Percentiles rank a stretch among this genome's conserved stretches.
Evolutionary conservation across 148 eudicot genomes (phyloP).

Genomic region (Rhododendron ovatum): DNA sequence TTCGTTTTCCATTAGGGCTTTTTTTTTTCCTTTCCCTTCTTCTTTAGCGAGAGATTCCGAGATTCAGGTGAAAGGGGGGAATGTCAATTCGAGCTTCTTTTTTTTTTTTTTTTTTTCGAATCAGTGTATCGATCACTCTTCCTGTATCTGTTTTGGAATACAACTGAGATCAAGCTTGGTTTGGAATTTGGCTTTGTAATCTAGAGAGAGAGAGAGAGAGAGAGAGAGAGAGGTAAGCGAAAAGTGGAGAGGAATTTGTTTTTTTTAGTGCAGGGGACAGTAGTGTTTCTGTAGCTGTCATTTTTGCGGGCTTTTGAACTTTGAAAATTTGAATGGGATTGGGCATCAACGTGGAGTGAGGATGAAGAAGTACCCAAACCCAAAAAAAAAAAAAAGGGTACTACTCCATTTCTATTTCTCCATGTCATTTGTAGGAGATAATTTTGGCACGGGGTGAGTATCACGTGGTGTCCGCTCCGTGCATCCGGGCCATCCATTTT

Average conservation of each 20-base stretch:
- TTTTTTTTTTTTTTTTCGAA: no score
- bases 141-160: neutral
- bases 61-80: neutral
- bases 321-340: neutral
- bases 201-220: neutral
- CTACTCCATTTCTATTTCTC: no score
- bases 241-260: neutral
- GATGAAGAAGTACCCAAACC: no score
- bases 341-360: neutral
- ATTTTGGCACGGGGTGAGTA: no score
- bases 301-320: neutral
- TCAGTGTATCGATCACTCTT: neutral
- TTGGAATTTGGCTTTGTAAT: neutral
- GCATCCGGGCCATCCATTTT: no score
- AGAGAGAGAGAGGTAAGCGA: neutral
- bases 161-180: neutral
- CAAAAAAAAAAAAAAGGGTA: no score
- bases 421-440: no score
- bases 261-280: neutral
- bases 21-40: neutral
- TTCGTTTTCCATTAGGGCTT: constrained; percentile 42
- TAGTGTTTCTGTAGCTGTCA: neutral
- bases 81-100: neutral
- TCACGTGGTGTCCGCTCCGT: no score
- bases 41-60: neutral